These are phyloP conservation scores for Fragaria ananassa DNA, from an alignment of 306 rosid genomes.

Conservation along the genomic window DNA sequence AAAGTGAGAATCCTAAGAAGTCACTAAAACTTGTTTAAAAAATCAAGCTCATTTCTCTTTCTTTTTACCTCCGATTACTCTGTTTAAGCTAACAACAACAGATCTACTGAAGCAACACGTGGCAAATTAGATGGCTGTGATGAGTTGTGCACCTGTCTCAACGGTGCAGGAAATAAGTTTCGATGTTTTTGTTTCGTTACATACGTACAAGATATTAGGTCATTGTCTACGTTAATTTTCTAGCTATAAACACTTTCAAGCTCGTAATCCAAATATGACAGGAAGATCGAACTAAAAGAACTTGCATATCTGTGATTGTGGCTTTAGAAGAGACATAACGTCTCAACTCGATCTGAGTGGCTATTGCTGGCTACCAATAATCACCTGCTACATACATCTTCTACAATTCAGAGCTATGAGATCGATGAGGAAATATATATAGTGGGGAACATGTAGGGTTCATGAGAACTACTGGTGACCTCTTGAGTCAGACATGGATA, in stretches of 20 bases:
- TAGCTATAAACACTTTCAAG: not conserved
- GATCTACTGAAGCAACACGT: too few relatives aligned
- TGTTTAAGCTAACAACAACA: too few relatives aligned
- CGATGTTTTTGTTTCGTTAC: too few relatives aligned
- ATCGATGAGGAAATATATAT: conserved; percentile 15
- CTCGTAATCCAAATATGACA: not conserved
- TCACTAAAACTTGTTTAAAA: too few relatives aligned
- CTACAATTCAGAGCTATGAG: not conserved
- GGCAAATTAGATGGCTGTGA: too few relatives aligned
- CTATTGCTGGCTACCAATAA: not conserved
- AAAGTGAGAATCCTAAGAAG: too few relatives aligned
- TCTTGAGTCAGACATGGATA: conserved; percentile 48
- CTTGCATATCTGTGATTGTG: not conserved
- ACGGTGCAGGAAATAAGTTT: too few relatives aligned
- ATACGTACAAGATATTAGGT: not conserved
- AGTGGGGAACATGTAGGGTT: conserved; percentile 64
- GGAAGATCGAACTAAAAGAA: not conserved
- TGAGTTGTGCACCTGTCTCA: too few relatives aligned
- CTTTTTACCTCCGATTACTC: too few relatives aligned
- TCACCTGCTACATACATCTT: not conserved
- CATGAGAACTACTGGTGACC: conserved; percentile 22
- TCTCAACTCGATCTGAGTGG: not conserved
- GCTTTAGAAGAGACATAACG: not conserved
- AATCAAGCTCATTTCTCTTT: too few relatives aligned
- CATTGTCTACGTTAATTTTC: not conserved